A percentile compares a stretch with the other conserved stretches of the same genome.
Conservation (phyloP, 2,329 filamentous ascomycete species). For the Fusarium guadeloupense region DNA sequence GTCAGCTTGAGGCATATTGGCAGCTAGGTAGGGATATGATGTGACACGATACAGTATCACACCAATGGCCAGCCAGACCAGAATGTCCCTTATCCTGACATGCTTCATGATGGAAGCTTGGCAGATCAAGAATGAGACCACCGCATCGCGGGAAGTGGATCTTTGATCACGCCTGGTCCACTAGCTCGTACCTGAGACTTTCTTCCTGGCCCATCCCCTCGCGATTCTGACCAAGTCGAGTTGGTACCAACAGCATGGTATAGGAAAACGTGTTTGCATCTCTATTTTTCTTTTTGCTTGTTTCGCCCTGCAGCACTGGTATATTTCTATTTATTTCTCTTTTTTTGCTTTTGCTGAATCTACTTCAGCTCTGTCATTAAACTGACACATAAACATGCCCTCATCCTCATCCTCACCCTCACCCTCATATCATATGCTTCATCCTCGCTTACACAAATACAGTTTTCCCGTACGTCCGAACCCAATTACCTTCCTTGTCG, state of each 20-base stretch:
- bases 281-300: conserved; percentile 9
- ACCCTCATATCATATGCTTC: conserved; percentile 2
- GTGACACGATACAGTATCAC: neutral
- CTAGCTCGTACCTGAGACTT: conserved; percentile 1
- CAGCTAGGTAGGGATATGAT: neutral
- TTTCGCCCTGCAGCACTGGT: neutral
- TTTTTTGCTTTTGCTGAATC: no score
- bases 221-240: conserved; percentile 18
- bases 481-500: conserved; percentile 13
- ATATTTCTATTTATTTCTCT: neutral
- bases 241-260: conserved; percentile 6
- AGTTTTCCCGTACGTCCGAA: conserved; percentile 14
- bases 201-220: neutral
- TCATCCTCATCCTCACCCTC: neutral
- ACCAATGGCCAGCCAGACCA: neutral
- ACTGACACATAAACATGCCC: neutral
- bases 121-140: conserved; percentile 37
- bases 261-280: neutral
- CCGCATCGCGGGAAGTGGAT: conserved; percentile 27
- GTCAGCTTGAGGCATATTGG: conserved; percentile 4
- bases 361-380: neutral
- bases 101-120: conserved; percentile 16
- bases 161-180: conserved; percentile 17
- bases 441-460: conserved; percentile 1
- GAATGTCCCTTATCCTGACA: no score